Evolutionary conservation across 2,329 filamentous ascomycete genomes (phyloP), one percentile per base, ranked within the genome.

Genomic region (Paracamarosporium sp.): DNA sequence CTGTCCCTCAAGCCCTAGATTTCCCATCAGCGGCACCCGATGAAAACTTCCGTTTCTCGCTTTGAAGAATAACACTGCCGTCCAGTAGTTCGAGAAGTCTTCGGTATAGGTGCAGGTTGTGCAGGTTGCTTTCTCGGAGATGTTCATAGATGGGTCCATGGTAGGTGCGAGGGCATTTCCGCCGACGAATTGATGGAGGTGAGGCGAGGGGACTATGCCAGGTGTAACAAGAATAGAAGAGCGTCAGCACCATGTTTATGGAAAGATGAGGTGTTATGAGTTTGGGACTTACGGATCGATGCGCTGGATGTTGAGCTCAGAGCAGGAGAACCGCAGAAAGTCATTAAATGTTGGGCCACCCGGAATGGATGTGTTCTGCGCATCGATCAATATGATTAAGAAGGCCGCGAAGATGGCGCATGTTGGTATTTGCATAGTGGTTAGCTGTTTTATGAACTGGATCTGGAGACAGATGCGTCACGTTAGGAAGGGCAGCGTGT

Each of bases 201-300:
- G 60, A 15, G 60, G 53, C 2, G 57, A 62, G 15, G 57, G 57
- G 9, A 55, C 44, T n/a, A 41, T 4, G 30, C 53, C 56, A 0
- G 73, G 72, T 46, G 67, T 70, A 30, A 73, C 70, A 17, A 62
- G 50, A 9, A 50, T 57, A 28, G 20, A 24, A 25, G 4, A 5
- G 1, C 31, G 22, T 40, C 15, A 46, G 25, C 17, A 15, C 27
- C 15, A 7, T 12, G 20, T 40, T 20, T 8, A 6, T 9, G 20
- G 2, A 25, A 30, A 4, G 22, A 17, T 20, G 27, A 22, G 33
- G 9, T n/a, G 11, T 48, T 9, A 17, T 15, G 12, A 35, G 31
- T 35, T 4, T 22, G 30, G 40, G 51, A 17, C 44, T 44, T 51
- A 58, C 56, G 56, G 56, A 47, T 58, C 56, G 44, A 58, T 58